A percentile compares a stretch with the other conserved stretches of the same genome.
phyloP scores from a whole-genome alignment of 306 rosid species.

The Acmispon strigosus region DNA sequence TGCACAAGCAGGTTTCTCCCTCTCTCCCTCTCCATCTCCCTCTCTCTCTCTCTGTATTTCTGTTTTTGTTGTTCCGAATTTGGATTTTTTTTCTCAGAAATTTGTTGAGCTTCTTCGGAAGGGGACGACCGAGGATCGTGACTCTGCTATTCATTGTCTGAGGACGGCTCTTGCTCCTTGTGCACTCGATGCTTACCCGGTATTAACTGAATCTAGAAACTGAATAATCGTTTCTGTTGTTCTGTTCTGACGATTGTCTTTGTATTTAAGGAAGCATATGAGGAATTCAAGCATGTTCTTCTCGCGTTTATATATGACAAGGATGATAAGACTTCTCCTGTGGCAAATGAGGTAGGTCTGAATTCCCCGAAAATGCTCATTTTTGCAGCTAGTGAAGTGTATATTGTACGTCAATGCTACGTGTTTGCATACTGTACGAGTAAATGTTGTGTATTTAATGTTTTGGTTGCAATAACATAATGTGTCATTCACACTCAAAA shows the following conservation, averaged over 20 bases:
- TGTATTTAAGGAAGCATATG: conserved; percentile 93
- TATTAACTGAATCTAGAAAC: conserved; percentile 10
- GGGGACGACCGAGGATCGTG: conserved; percentile 70
- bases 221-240: not conserved
- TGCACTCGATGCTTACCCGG: conserved; percentile 98
- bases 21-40: not conserved
- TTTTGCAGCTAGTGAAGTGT: not conserved
- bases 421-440: not conserved
- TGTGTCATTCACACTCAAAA: not conserved
- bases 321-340: conserved; percentile 76
- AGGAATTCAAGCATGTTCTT: conserved; percentile 96
- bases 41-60: not conserved
- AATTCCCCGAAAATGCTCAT: not conserved
- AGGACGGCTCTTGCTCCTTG: conserved; percentile 92
- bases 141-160: conserved; percentile 74
- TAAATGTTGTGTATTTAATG: not conserved
- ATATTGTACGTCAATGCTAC: not conserved
- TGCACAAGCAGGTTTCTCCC: conserved; percentile 76
- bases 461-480: not conserved
- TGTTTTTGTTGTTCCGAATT: not conserved
- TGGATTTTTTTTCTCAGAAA: conserved; percentile 43
- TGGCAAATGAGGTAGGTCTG: conserved; percentile 68
- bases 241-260: conserved; percentile 32
- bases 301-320: conserved; percentile 94
- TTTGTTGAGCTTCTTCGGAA: conserved; percentile 91